Base-by-base conservation (phyloP, 345 rosid genomes). In the Acer saccharum region DNA sequence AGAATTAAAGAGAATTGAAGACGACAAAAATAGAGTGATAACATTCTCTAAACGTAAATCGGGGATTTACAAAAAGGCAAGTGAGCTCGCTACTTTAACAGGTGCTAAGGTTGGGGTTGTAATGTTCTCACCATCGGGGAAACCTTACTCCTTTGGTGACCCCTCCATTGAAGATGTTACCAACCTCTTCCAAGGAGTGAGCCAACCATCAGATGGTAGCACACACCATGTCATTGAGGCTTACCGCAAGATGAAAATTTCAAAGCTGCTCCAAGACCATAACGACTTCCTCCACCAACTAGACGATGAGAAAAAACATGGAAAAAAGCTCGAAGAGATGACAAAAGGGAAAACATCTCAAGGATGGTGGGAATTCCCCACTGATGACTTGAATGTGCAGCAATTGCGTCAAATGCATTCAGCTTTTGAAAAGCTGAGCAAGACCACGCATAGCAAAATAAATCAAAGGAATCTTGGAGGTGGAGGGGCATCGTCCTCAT, bases 41-140 rank as follows among this genome's bases (percentile, higher is more conserved):
- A 67, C 84, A 10, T 83, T 85, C 63, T 83, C 88, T 0, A 89
- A 89, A 79, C 84, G 88, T 9, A 63, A 78, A 67, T 71, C 75
- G 0, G 85, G 92, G 0, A 79, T 87, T 12, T 77, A 55, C 76
- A 87, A 87, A 50, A 87, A 89, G 46, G 76, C 83, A 27, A 81
- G 78, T 35, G 90, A 89, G 72, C 23, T 87, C 4, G 32, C 78
- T 0, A 32, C 86, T 1, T 16, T 84, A 8, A 82, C 79, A 14
- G 81, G 86, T 10, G 83, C 74, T 6, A 71, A 87, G 27, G 29
- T 69, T 0, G 76, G 64, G 9, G 62, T 87, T 13, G 25, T 83
- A 11, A 72, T 79, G 18, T 86, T 81, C 29, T 84, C 89, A 0
- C 82, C 88, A 0, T 3, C 84, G 0, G 86, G 88, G 29, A 85